Evolutionary conservation across 371 early-diverging fungal genomes (phyloP).

Genomic region (Syncephalastrum monosporum): DNA sequence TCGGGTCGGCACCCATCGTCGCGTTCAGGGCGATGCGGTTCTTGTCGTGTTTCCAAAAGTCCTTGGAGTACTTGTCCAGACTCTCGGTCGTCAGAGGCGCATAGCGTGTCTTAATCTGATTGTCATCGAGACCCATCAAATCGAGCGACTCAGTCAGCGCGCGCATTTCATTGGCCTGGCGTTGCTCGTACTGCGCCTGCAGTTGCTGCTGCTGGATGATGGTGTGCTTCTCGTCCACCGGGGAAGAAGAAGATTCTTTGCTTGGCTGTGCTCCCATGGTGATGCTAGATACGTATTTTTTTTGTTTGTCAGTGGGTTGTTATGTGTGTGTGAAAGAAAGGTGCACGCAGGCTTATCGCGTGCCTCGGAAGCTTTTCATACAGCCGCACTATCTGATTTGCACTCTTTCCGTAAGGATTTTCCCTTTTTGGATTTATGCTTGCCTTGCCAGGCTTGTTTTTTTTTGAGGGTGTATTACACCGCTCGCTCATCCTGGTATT

Average conservation of each 20-base stretch:
- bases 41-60: conserved; percentile 63
- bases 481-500: no score
- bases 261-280: conserved; percentile 1
- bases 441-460: no score
- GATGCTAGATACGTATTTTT: not conserved
- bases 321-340: not conserved
- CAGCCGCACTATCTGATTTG: no score
- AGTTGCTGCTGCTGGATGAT: not conserved
- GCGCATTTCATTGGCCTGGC: no score
- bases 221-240: not conserved
- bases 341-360: no score
- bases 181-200: no score
- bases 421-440: no score
- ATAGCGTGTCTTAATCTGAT: conserved; percentile 21
- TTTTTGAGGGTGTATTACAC: no score
- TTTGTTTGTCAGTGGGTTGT: not conserved
- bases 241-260: no score
- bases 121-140: conserved; percentile 18
- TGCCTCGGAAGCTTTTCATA: no score
- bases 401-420: no score
- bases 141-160: conserved; percentile 14
- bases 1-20: conserved; percentile 55
- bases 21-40: conserved; percentile 70
- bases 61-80: conserved; percentile 34
- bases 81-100: conserved; percentile 26